Base-by-base conservation (phyloP, 2,329 filamentous ascomycete species). In the Paracoccidioides lutzii region DNA sequence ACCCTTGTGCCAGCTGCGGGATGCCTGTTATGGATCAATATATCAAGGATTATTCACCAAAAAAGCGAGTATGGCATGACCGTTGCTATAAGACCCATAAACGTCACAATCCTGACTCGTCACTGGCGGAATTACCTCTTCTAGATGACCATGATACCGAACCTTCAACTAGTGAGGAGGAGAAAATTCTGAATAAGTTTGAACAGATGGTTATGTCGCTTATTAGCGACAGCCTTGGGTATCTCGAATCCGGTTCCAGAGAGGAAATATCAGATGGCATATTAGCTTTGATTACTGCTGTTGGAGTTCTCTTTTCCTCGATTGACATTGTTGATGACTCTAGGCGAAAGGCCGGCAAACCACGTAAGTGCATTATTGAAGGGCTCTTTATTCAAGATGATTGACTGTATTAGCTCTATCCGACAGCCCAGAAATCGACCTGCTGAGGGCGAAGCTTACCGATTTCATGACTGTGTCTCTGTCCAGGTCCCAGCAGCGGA, bases 1-100 rank as follows among this genome's bases (percentile, higher is more conserved):
- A 50, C 15, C 33, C 8, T 8, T 50, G 46, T 28, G 22, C 38
- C 33, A 33, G 46, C 3, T 50, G 46, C 10, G 46, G 46, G 4
- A 50, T 50, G 46, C 12, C 46, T 2, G 28, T 50, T 50, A 50
- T 50, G 46, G 46, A 50, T 38, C 46, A 50, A 9, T 50, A 50
- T 38, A 50, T 50, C 7, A 50, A 50, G 15, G 46, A 37, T 38
- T 50, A 50, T 38, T 35, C 33, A 9, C 46, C 46, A 3, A 50
- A 15, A 28, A 50, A 37, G 15, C 14, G 33, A 38, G 33, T 50
- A 7, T 50, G 46, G 46, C 46, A 50, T 50, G 33, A 38, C 37
- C 33, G 46, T 3, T 50, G 46, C 12, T 50, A 50, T 50, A 38
- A 38, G n/a, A 38, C 15, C 9, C 46, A 50, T 50, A 50, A 50